Conservation (phyloP, 441 rosid genomes). For the Breynia disticha region DNA sequence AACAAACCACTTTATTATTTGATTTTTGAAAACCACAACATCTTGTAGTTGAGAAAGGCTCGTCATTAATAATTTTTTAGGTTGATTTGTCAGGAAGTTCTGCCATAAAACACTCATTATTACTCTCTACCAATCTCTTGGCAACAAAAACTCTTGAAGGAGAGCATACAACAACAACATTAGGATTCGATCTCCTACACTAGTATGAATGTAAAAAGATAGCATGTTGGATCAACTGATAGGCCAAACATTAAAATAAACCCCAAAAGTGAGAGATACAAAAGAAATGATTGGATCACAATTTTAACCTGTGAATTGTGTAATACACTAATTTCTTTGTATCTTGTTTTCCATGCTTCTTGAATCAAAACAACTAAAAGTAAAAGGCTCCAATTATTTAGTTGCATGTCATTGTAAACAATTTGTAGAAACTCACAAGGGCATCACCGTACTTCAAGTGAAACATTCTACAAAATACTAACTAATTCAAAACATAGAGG, state of each 20-base stretch:
- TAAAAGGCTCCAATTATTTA: neutral
- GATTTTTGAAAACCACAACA: constrained; percentile 55
- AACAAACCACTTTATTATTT: constrained; percentile 42
- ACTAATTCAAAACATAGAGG: neutral
- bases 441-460: neutral
- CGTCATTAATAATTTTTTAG: constrained; percentile 31
- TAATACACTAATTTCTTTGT: constrained; percentile 70
- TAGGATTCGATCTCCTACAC: constrained; percentile 60
- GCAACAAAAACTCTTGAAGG: constrained; percentile 65
- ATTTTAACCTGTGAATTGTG: constrained; percentile 69
- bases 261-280: neutral
- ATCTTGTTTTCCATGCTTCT: constrained; percentile 64
- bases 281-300: neutral
- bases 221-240: neutral
- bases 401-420: neutral
- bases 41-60: constrained; percentile 63
- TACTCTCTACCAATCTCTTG: constrained; percentile 51
- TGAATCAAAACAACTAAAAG: constrained; percentile 61
- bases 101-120: constrained; percentile 40
- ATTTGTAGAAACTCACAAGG: neutral
- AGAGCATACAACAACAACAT: constrained; percentile 61
- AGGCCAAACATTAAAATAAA: neutral
- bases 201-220: constrained; percentile 10
- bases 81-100: constrained; percentile 43
- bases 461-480: neutral